Evolutionary conservation across 2,329 filamentous ascomycete genomes (phyloP).

Genomic region (Paracoccidioides lutzii): DNA sequence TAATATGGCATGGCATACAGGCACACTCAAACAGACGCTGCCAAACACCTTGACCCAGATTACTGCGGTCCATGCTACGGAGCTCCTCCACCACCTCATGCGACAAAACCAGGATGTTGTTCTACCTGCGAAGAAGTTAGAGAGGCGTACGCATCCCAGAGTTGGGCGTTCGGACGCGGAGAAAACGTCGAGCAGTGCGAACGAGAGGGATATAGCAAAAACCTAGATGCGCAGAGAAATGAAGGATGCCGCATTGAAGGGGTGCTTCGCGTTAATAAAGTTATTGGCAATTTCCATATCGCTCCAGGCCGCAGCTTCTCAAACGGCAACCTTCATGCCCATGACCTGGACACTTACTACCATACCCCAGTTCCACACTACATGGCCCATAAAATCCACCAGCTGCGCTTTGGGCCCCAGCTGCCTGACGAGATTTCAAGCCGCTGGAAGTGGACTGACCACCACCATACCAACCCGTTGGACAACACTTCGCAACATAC

Average conservation of each 20-base stretch:
- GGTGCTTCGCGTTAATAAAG: constrained; percentile 88
- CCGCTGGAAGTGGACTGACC: constrained; percentile 63
- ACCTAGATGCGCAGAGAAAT: constrained; percentile 70
- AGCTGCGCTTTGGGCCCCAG: constrained; percentile 84
- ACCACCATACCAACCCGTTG: constrained; percentile 75
- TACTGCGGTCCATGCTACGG: constrained; percentile 96
- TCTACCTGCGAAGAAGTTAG: constrained; percentile 95
- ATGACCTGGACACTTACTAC: constrained; percentile 94
- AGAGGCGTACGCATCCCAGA: constrained; percentile 77
- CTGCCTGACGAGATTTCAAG: constrained; percentile 58
- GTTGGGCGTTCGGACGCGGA: constrained; percentile 89
- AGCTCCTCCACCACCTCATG: constrained; percentile 57
- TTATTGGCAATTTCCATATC: constrained; percentile 96
- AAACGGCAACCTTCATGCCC: constrained; percentile 92
- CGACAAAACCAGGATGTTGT: constrained; percentile 76
- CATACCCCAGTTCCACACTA: constrained; percentile 63
- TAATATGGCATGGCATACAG: constrained; percentile 27
- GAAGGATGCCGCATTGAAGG: constrained; percentile 95
- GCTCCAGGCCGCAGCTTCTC: constrained; percentile 93
- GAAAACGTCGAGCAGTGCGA: constrained; percentile 90
- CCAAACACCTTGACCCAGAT: constrained; percentile 68
- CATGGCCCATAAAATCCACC: constrained; percentile 80
- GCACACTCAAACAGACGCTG: constrained; percentile 54
- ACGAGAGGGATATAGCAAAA: constrained; percentile 85
- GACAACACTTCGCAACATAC: constrained; percentile 68